Evolutionary conservation across 129 eudicot species (phyloP), one percentile per base, ranked within the genome.

Genomic region (Ambrosia trifida): DNA sequence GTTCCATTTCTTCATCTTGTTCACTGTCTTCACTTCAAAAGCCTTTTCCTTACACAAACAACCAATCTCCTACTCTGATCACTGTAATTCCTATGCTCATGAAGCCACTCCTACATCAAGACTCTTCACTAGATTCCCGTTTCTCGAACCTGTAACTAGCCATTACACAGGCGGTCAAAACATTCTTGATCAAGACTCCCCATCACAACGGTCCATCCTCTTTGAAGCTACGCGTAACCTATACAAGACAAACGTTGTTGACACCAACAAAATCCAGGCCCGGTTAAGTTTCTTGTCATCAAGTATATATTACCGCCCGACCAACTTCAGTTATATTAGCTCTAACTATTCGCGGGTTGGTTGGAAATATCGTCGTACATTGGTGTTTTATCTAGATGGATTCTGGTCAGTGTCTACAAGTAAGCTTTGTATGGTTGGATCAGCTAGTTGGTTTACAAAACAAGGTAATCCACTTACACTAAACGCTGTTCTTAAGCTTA

Each of bases 401-500:
- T 89, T 82, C 80, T 89, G 96, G 96, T 84, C 93, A 28, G 90
- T 80, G 63, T 35, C 74, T 11, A 82, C 90, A 0, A 50, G 49
- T 61, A 89, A 59, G 75, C 80, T 85, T 10, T 89, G 96, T 69
- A 67, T 84, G 89, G 86, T 86, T 12, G 96, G 96, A 56, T 86
- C 93, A 14, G 80, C 85, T 53, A 32, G 68, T 10, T 78, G 82
- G 85, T 54, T 9, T 24, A 68, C 78, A 8, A 75, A 65, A 24
- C 66, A 53, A 66, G 87, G 86, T 59, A 68, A 64, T 4, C 10
- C 63, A 3, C 19, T 82, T 20, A 53, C 53, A 64, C 83, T 82
- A 58, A 83, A 83, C 1, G 96, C 80, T 59, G 87, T 84, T 70
- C 82, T 92, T 59, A 83, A 83, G 79, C 77, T 87, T 51, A 72